A percentile compares a stretch with the other conserved stretches of the same genome.
phyloP scores from a whole-genome alignment of 768 basidiomycete genomes.

The Neoboletus brunneissimus region DNA sequence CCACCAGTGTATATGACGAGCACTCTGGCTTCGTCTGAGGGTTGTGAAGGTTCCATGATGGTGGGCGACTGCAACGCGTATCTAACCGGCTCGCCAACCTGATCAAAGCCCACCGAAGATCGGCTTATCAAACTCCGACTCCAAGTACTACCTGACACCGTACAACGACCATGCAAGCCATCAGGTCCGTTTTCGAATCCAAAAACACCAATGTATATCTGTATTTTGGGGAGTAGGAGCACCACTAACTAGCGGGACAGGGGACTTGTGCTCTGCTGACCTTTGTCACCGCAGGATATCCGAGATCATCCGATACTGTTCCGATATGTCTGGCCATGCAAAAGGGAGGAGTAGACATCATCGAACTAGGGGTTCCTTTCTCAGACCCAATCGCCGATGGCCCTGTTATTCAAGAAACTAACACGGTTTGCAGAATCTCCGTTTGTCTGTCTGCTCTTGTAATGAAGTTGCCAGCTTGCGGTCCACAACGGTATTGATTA shows the following conservation, averaged over 20 bases:
- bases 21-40: slow-evolving; percentile 72
- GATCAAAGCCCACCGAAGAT: not conserved
- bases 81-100: not conserved
- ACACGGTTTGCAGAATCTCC: slow-evolving; percentile 54
- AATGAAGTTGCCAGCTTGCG: slow-evolving; percentile 59
- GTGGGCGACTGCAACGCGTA: not conserved
- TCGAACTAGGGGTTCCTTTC: slow-evolving; percentile 78
- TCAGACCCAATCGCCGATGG: slow-evolving; percentile 97
- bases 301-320: slow-evolving; percentile 74
- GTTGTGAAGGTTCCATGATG: slow-evolving; percentile 48
- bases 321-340: slow-evolving; percentile 90
- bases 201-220: slow-evolving; percentile 20
- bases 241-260: slow-evolving; percentile 14
- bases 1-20: slow-evolving; percentile 88
- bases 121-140: slow-evolving; percentile 5
- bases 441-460: not conserved
- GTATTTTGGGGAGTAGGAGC: not conserved
- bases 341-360: slow-evolving; percentile 88
- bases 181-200: slow-evolving; percentile 27
- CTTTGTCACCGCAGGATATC: slow-evolving; percentile 95
- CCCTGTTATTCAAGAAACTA: slow-evolving; percentile 87
- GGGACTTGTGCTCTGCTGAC: slow-evolving; percentile 66
- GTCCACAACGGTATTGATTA: slow-evolving; percentile 81
- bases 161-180: slow-evolving; percentile 25
- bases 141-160: not conserved